Base-by-base conservation (phyloP, 352 stramenopile genomes). In the Phytophthora podocarpi region DNA sequence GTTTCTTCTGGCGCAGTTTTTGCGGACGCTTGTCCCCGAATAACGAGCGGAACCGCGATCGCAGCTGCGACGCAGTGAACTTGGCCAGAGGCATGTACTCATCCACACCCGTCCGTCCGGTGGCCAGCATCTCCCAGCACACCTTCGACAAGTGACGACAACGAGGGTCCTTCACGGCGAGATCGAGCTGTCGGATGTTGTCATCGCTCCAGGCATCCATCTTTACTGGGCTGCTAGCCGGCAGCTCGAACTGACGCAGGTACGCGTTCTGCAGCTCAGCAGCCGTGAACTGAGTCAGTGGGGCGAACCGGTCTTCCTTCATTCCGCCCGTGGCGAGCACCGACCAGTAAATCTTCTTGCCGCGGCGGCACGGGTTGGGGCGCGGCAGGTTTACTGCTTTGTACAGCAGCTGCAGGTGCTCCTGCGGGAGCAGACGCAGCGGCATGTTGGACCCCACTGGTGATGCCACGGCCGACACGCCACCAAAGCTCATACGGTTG, bases 11-110 rank as follows among this genome's bases (percentile, higher is more conserved):
- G 20, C 78, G 74, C 51, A 88, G 61, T 40, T 84, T 87, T 59
- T 92, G 80, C 18, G 82, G 82, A 2, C 80, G 78, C 59, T 92
- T 92, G 67, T 92, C 82, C 23, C 82, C 82, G 39, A 90, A 92
- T 32, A 89, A 65, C 26, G 82, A 89, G 16, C 82, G 82, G 64
- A 86, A 90, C n/a, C 82, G 80, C 46, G 82, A 92, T 11, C 82
- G 82, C 41, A 92, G 52, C 60, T 92, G 82, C 47, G 82, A 92
- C 20, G 82, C 82, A 49, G 74, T 82, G 62, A 92, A 92, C 57
- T 92, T 89, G 64, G 74, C 60, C 13, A 92, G 67, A 20, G 82
- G 80, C 58, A 63, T 43, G 64, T 92, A 92, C 67, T 90, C 80
- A 8, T 87, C 70, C 15, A 92, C 82, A 43, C 82, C 82, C 31